Base-by-base conservation (phyloP, 371 early-diverging fungal species). In the Mycotypha africana region DNA sequence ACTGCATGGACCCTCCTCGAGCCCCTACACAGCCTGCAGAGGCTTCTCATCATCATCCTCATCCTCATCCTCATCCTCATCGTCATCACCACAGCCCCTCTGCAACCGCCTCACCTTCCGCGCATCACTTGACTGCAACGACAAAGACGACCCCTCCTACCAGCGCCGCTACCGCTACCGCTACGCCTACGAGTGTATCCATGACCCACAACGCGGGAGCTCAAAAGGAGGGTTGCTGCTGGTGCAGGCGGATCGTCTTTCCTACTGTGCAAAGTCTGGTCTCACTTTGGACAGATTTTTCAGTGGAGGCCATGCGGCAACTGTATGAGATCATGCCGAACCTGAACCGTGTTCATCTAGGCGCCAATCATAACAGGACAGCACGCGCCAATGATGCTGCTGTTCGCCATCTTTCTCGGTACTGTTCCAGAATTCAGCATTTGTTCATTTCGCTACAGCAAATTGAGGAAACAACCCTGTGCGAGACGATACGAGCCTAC, bases 271-370 rank as follows among this genome's bases (percentile, higher is more conserved):
- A 26, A 16, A 31, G 43, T 20, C 41, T 74, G 1, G 41, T 47
- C 23, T 43, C 65, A 3, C 22, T 51, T 3, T 74, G 74, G 74
- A 74, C 74, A 11, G 70, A 74, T 28, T 70, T 74, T 44, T 51
- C 66, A 4, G 32, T 47, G 4, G 45, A 53, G 19, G 63, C 68
- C 14, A 53, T 67, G 12, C 19, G 40, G n/a, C 47, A 57, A 9
- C 53, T 74, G 0, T 46, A 63, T 4, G 20, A 33, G 4, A 21
- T 25, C 9, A 36, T 62, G 8, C 74, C 74, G 7, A 22, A 49
- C 12, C 36, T 74, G 12, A 49, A 17, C 19, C 25, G 37, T 12
- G 42, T 65, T 22, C 19, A 40, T 17, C 53, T 70, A 15, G 66
- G 66, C 6, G 62, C 74, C 12, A 74, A 74, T 45, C 74, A 74